These are phyloP conservation scores for Lasiodiplodia hormozganensis DNA, from an alignment of 2,329 filamentous ascomycete genomes.

Conservation along the genomic window DNA sequence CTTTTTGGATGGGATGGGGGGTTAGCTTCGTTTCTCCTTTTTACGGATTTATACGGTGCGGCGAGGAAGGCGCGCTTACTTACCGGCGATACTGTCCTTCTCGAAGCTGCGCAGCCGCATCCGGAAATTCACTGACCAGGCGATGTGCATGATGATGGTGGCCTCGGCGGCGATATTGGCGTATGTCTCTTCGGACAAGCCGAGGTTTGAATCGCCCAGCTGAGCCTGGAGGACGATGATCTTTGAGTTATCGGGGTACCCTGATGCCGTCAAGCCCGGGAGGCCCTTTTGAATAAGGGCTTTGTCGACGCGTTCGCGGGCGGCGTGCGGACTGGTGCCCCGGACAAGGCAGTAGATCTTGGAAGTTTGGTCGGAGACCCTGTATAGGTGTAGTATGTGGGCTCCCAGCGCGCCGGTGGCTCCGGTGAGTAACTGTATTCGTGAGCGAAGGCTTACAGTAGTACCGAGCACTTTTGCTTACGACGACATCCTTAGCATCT, in stretches of 20 bases:
- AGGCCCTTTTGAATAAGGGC: constrained; percentile 51
- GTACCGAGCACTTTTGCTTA: not conserved
- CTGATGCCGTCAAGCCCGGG: constrained; percentile 33
- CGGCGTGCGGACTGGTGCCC: constrained; percentile 51
- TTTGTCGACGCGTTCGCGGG: constrained; percentile 53
- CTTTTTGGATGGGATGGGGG: not conserved
- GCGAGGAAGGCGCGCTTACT: not conserved
- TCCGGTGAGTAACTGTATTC: constrained; percentile 53
- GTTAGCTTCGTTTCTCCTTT: constrained; percentile 29
- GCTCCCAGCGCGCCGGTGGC: constrained; percentile 60
- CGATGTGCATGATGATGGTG: constrained; percentile 66
- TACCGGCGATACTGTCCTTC: constrained; percentile 57
- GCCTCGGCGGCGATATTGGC: constrained; percentile 50
- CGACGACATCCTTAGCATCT: constrained; percentile 1
- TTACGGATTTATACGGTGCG: constrained; percentile 27
- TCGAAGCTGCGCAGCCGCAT: constrained; percentile 63
- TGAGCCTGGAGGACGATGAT: constrained; percentile 57
- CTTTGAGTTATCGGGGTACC: constrained; percentile 40
- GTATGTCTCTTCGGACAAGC: constrained; percentile 54
- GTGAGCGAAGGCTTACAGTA: not conserved
- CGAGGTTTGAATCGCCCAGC: constrained; percentile 57
- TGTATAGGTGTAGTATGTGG: constrained; percentile 58
- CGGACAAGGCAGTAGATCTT: constrained; percentile 66
- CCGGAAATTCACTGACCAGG: constrained; percentile 71
- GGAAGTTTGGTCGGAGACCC: constrained; percentile 45